These are phyloP conservation scores for Pseudozyma tsukubaensis DNA, from an alignment of 1,284 basidiomycete species.

Conservation along the genomic window DNA sequence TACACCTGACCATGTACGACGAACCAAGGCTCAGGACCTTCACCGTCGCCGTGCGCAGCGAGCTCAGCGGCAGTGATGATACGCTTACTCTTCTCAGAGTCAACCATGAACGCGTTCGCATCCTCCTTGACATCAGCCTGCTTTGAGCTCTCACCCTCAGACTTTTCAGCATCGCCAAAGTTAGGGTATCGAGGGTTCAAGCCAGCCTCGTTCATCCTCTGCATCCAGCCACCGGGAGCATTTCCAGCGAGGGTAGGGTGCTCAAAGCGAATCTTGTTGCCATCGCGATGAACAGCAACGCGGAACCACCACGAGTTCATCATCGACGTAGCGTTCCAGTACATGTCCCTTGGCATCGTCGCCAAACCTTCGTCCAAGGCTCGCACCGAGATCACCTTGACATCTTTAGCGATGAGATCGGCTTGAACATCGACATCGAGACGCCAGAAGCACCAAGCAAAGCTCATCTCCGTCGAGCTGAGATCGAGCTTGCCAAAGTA, in stretches of 20 bases:
- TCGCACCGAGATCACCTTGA: slow-evolving; percentile 73
- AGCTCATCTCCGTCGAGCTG: slow-evolving; percentile 74
- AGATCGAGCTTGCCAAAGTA: slow-evolving; percentile 71
- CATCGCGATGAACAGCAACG: slow-evolving; percentile 72
- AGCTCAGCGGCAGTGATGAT: slow-evolving; percentile 73
- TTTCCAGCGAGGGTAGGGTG: slow-evolving; percentile 75
- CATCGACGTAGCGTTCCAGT: slow-evolving; percentile 73
- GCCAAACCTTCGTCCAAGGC: slow-evolving; percentile 75
- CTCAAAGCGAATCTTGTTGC: slow-evolving; percentile 73
- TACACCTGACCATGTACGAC: slow-evolving; percentile 74
- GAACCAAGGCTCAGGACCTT: slow-evolving; percentile 74
- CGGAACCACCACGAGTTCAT: slow-evolving; percentile 76
- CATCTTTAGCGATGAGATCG: slow-evolving; percentile 69
- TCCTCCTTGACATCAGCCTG: slow-evolving; percentile 4
- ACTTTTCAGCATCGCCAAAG: slow-evolving; percentile 28
- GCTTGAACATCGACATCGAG: slow-evolving; percentile 70
- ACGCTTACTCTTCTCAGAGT: slow-evolving; percentile 66
- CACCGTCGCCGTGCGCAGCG: slow-evolving; percentile 70
- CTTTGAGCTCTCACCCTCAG: background rate
- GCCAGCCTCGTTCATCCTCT: slow-evolving; percentile 73
- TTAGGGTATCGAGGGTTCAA: slow-evolving; percentile 71
- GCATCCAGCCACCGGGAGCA: slow-evolving; percentile 76
- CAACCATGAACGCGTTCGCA: slow-evolving; percentile 59
- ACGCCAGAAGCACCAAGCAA: slow-evolving; percentile 78
- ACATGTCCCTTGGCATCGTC: slow-evolving; percentile 73